A percentile compares a stretch with the other conserved stretches of the same genome.
These are phyloP conservation scores for Arthrinium phaeospermum DNA, from an alignment of 2,329 filamentous ascomycete species.

Conservation along the genomic window DNA sequence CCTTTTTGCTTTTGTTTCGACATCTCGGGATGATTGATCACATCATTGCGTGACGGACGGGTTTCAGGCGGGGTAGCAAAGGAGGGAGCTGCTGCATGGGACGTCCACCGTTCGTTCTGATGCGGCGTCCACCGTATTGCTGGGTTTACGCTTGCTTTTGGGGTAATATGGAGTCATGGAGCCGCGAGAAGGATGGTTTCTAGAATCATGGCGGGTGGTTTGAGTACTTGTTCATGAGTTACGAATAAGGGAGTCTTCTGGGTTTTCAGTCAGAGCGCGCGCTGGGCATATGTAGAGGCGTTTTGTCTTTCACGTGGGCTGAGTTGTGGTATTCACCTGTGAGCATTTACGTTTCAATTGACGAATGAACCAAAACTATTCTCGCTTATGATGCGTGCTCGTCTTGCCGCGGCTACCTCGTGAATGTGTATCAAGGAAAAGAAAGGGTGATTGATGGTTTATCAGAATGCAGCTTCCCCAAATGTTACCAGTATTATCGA, in stretches of 20 bases:
- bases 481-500: not conserved
- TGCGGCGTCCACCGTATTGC: not conserved
- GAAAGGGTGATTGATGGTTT: not conserved
- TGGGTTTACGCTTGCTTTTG: not conserved
- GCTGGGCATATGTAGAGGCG: slow-evolving; percentile 4
- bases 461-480: not conserved
- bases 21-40: not conserved
- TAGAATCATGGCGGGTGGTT: not conserved
- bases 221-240: not conserved
- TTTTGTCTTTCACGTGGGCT: not conserved
- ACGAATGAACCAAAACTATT: not conserved
- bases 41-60: slow-evolving; percentile 1
- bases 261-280: not conserved
- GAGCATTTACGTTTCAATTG: not conserved
- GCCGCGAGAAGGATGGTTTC: not conserved
- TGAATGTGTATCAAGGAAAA: not conserved
- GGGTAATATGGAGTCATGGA: not conserved
- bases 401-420: not conserved
- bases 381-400: not conserved
- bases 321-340: not conserved
- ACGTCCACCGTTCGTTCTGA: not conserved
- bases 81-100: not conserved
- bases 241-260: not conserved
- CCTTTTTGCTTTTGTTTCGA: not conserved
- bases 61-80: not conserved